Base-by-base conservation (phyloP, 805 yeast species). In the Cyberlindnera meyerae region DNA sequence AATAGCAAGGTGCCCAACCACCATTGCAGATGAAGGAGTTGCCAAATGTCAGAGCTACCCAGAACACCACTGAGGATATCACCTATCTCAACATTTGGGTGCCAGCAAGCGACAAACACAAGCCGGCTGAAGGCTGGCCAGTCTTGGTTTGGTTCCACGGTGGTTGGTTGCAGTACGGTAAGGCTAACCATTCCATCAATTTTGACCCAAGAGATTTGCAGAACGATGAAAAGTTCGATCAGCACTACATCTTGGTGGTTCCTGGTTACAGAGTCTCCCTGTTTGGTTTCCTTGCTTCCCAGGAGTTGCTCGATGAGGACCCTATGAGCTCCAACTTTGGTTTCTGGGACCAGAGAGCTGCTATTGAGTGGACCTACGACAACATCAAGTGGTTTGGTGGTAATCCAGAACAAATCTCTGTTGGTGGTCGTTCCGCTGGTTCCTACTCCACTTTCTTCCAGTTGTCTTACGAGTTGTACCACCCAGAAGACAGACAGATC, bases 391-490 rank as follows among this genome's bases (percentile, higher is more conserved):
- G 62, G 27, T 69, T 72, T 49, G 76, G 76, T 12, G 77, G 77
- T 18, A 65, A 73, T 45, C 56, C 66, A 0, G 55, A 54, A n/a
- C 51, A 56, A 31, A 60, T 73, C 25, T 63, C 75, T 0, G 55
- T 70, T 27, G 61, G 66, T 22, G 78, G 78, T 7, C 60, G 70
- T 31, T 61, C 70, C 27, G 73, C 77, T 5, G 79, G 78, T 4
- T 58, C 70, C n/a, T 60, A 63, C 38, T 61, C 68, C 12, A 57
- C 69, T 3, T 62, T 63, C 33, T 64, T 60, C 45, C 72, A 68
- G 43, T 38, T 66, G 18, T 63, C 63, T 1, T 66, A 66, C 45
- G 71, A 66, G 40, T 17, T 64, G 16, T 67, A 67, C 42, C 63
- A 67, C 37, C 66, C 67, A 8, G 56, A 63, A 22, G 68, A 32